These are phyloP conservation scores for Dryas drummondii DNA, from an alignment of 306 rosid genomes.

Conservation along the genomic window DNA sequence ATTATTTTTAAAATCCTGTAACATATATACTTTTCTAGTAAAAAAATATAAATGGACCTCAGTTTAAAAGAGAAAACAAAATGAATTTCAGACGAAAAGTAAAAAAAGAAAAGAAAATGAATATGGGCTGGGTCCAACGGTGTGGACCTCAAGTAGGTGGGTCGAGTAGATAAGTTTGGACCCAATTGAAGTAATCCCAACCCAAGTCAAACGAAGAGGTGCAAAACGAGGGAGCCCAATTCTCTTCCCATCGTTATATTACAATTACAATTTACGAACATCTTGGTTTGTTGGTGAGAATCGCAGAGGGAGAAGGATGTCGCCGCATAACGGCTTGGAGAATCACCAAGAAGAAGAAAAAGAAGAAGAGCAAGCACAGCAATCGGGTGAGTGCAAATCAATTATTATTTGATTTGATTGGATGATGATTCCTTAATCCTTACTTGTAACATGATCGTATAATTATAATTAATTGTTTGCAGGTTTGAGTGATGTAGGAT, in stretches of 20 bases:
- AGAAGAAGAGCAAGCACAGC: conserved; percentile 1
- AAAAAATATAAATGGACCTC: too few species aligned
- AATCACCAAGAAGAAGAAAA: conserved; percentile 24
- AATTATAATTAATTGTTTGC: not conserved
- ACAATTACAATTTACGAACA: not conserved
- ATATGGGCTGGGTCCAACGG: too few species aligned
- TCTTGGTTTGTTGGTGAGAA: not conserved
- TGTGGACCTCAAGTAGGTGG: too few species aligned
- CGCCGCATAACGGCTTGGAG: conserved; percentile 31
- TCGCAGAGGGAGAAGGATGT: conserved; percentile 25
- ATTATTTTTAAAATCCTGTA: too few species aligned
- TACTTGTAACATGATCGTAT: not conserved
- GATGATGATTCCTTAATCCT: not conserved
- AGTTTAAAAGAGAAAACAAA: too few species aligned
- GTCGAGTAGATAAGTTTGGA: too few species aligned
- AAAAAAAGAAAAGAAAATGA: too few species aligned
- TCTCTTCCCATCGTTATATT: too few species aligned
- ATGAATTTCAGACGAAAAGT: too few species aligned
- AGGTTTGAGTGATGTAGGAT: conserved; percentile 60
- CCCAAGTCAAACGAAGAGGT: not conserved
- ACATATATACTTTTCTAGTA: too few species aligned
- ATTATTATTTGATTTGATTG: not conserved
- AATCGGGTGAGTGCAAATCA: not conserved
- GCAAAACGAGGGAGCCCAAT: too few species aligned
- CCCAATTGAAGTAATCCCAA: not conserved